A percentile compares a stretch with the other conserved stretches of the same genome.
phyloP scores from a whole-genome alignment of 306 rosid species.

The Trifolium subterraneum region DNA sequence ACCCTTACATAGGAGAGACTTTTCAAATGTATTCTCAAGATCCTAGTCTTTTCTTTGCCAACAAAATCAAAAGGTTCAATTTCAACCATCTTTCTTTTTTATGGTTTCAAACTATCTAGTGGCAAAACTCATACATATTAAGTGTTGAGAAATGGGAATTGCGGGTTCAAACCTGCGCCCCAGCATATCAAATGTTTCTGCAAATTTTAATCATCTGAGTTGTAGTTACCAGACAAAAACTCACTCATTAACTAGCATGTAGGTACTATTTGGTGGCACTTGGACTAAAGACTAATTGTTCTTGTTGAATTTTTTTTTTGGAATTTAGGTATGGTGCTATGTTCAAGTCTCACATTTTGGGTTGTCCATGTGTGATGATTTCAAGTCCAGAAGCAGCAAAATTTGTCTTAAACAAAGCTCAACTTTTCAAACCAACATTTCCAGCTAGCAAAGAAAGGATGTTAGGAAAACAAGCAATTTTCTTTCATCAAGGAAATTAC shows the following conservation, averaged over 20 bases:
- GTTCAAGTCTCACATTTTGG: slow-evolving; percentile 94
- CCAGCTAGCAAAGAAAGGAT: slow-evolving; percentile 93
- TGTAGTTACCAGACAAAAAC: neutral
- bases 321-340: slow-evolving; percentile 74
- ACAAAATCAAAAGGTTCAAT: slow-evolving; percentile 66
- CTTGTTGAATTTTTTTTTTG: neutral
- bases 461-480: slow-evolving; percentile 84
- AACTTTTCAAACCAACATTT: slow-evolving; percentile 89
- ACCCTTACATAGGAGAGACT: slow-evolving; percentile 95
- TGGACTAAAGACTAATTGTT: neutral
- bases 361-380: slow-evolving; percentile 91
- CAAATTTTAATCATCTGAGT: neutral
- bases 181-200: neutral
- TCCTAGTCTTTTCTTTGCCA: slow-evolving; percentile 84
- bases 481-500: slow-evolving; percentile 90
- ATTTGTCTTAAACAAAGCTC: slow-evolving; percentile 70
- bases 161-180: neutral
- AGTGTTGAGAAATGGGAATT: neutral
- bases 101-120: neutral
- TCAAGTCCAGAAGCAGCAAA: slow-evolving; percentile 85
- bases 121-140: neutral
- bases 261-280: neutral
- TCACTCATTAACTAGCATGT: neutral
- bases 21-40: slow-evolving; percentile 94
- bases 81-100: slow-evolving; percentile 17